These are phyloP conservation scores for Debaryomycetaceae sp. DNA, from an alignment of 1,139 yeast genomes.

Conservation along the genomic window DNA sequence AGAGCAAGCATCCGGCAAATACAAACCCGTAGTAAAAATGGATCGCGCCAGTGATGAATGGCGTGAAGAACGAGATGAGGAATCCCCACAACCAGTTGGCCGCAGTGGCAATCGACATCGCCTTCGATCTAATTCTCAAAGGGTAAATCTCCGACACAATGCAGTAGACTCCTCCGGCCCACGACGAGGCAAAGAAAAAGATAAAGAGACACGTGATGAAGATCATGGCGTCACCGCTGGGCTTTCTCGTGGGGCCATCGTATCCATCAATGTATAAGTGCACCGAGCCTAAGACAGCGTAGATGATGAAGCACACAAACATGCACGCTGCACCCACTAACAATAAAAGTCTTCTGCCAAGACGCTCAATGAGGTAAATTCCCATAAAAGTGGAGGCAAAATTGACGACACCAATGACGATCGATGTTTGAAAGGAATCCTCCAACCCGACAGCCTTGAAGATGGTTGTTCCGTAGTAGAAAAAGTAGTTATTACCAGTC, in stretches of 20 bases:
- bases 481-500: slow-evolving; percentile 78
- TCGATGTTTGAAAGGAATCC: slow-evolving; percentile 73
- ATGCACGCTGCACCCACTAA: slow-evolving; percentile 44
- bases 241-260: slow-evolving; percentile 27
- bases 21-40: slow-evolving; percentile 64
- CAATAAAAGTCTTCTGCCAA: slow-evolving; percentile 68
- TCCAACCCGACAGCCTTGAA: slow-evolving; percentile 71
- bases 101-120: slow-evolving; percentile 71
- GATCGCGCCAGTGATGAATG: slow-evolving; percentile 51
- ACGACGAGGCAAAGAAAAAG: slow-evolving; percentile 78
- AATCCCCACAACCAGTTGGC: slow-evolving; percentile 81
- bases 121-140: slow-evolving; percentile 72
- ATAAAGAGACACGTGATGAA: slow-evolving; percentile 75
- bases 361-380: slow-evolving; percentile 59
- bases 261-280: slow-evolving; percentile 53
- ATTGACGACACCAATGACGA: slow-evolving; percentile 74
- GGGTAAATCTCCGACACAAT: slow-evolving; percentile 79
- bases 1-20: slow-evolving; percentile 62
- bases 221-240: slow-evolving; percentile 73
- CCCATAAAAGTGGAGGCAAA: slow-evolving; percentile 70
- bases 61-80: slow-evolving; percentile 71
- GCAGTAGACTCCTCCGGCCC: slow-evolving; percentile 85
- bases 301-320: slow-evolving; percentile 56
- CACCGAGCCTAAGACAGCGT: slow-evolving; percentile 58
- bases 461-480: slow-evolving; percentile 76